Percentiles rank a stretch among this genome's conserved stretches.
Conservation (phyloP, 2,329 filamentous ascomycete species). For the Stagonosporopsis chrysanthemi region DNA sequence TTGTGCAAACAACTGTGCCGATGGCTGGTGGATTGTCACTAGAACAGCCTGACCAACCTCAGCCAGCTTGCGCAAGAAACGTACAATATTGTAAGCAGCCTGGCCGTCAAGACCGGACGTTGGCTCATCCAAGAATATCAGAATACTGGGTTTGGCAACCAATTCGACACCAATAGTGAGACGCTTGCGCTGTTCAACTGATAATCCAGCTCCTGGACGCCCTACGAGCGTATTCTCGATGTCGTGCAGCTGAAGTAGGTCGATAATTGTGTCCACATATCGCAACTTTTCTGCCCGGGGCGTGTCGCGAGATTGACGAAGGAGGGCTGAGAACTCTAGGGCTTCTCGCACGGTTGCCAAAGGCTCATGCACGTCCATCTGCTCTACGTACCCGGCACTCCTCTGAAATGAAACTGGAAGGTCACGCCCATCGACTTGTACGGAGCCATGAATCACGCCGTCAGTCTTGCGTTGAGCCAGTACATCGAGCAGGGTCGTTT, state of each 20-base stretch:
- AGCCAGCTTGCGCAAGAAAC: not conserved
- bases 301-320: not conserved
- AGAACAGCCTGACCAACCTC: not conserved
- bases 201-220: not conserved
- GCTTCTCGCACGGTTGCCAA: conserved; percentile 10
- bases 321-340: not conserved
- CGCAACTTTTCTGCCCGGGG: not conserved
- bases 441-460: conserved; percentile 82
- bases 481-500: conserved; percentile 38
- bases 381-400: conserved; percentile 37
- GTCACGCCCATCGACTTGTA: conserved; percentile 50
- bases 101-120: not conserved
- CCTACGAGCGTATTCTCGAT: not conserved
- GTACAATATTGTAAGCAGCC: not conserved
- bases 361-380: conserved; percentile 24
- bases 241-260: not conserved
- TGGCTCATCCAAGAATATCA: not conserved
- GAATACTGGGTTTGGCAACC: not conserved
- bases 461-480: conserved; percentile 77
- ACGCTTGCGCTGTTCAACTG: not conserved
- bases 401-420: conserved; percentile 27
- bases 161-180: not conserved
- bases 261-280: not conserved
- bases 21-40: not conserved
- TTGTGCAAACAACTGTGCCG: not conserved